Conservation (phyloP, 805 yeast species). For the Candida maesae region DNA sequence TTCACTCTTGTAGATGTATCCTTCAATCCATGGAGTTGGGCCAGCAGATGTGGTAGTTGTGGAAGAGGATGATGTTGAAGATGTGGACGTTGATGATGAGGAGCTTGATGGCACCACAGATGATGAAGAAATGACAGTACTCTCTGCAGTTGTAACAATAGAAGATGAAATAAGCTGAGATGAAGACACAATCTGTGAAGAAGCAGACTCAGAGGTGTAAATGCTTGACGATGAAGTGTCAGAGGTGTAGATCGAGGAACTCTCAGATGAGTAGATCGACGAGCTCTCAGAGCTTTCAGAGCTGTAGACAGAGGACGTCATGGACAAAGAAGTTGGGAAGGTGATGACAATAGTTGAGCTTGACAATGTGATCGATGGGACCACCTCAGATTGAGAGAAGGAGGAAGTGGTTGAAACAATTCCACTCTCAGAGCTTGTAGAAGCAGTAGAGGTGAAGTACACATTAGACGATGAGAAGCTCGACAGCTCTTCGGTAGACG, state of each 20-base stretch:
- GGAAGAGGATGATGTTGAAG: not conserved
- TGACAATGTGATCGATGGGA: too few species aligned
- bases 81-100: not conserved
- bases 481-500: too few species aligned
- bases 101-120: not conserved
- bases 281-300: not conserved
- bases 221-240: not conserved
- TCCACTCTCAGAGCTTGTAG: too few species aligned
- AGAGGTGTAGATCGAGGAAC: not conserved
- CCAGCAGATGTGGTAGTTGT: not conserved
- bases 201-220: not conserved
- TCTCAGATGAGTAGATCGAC: not conserved
- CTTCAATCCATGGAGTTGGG: not conserved
- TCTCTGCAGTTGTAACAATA: too few species aligned
- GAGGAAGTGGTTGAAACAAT: too few species aligned
- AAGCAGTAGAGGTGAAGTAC: too few species aligned
- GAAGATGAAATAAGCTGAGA: not conserved
- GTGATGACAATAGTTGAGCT: too few species aligned
- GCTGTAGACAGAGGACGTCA: not conserved
- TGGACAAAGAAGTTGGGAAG: not conserved
- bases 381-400: too few species aligned
- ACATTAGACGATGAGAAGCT: too few species aligned
- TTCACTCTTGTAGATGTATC: not conserved
- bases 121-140: not conserved
- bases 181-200: not conserved